Conservation (phyloP, 441 rosid genomes). For the Adansonia gregorii region DNA sequence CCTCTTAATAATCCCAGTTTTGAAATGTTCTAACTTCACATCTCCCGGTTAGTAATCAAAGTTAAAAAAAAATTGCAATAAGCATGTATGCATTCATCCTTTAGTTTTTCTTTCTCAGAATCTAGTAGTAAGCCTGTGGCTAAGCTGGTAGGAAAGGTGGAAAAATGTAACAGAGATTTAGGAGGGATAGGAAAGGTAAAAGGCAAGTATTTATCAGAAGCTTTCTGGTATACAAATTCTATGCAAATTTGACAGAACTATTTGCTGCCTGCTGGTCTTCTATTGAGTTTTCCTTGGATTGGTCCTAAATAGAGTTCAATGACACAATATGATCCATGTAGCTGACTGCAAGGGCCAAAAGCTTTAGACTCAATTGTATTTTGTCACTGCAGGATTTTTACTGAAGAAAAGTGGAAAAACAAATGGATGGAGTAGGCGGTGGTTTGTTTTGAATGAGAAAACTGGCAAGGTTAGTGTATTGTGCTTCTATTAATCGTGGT, state of each 20-base stretch:
- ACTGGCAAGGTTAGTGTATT: constrained; percentile 77
- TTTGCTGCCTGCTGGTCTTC: background rate
- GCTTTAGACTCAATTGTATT: constrained; percentile 15
- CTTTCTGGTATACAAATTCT: constrained; percentile 6
- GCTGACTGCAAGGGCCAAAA: background rate
- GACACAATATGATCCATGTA: background rate
- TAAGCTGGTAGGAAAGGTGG: background rate
- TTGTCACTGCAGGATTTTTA: constrained; percentile 55
- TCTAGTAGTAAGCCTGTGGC: background rate
- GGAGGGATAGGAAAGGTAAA: background rate
- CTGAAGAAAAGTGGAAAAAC: constrained; percentile 93
- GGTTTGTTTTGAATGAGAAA: constrained; percentile 98
- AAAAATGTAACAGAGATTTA: background rate
- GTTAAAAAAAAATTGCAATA: too few species aligned
- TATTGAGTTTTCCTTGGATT: background rate
- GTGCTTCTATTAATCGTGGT: background rate
- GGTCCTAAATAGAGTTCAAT: background rate
- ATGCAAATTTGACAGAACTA: constrained; percentile 23
- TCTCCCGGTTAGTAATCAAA: too few species aligned
- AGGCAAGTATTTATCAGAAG: background rate
- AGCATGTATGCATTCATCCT: too few species aligned
- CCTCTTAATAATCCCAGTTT: background rate
- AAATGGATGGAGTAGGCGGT: constrained; percentile 90
- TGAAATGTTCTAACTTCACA: constrained; percentile 8
- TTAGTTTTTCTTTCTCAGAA: constrained; percentile 9